These are phyloP conservation scores for Rhizophora mangle DNA, from an alignment of 345 rosid species.

Conservation along the genomic window DNA sequence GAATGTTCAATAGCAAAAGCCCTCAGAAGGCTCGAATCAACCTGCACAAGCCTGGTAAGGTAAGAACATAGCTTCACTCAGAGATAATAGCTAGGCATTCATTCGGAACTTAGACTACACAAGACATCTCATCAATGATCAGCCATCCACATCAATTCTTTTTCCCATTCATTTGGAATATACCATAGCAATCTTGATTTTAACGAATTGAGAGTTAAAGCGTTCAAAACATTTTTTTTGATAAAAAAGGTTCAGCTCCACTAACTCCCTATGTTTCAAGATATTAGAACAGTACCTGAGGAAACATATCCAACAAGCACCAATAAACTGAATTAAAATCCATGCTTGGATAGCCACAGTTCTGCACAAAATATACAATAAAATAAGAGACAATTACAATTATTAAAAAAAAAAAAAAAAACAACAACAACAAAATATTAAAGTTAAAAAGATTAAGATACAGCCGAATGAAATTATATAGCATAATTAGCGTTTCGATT, in stretches of 20 bases:
- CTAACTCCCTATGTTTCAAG: no score
- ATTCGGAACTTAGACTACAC: no score
- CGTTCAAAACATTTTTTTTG: no score
- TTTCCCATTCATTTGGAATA: no score
- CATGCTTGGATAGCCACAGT: constrained; percentile 33
- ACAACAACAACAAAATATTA: background rate
- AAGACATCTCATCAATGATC: no score
- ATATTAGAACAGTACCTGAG: constrained; percentile 48
- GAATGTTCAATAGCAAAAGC: constrained; percentile 88
- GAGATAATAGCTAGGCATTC: background rate
- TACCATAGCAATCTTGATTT: no score
- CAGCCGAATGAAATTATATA: background rate
- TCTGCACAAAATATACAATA: constrained; percentile 15
- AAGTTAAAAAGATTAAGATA: background rate
- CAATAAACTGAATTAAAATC: constrained; percentile 53
- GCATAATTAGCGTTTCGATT: no score
- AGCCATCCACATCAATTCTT: no score
- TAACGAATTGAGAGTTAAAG: no score
- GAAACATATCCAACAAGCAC: constrained; percentile 60
- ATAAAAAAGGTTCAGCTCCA: no score
- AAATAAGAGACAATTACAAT: no score
- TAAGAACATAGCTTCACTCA: background rate
- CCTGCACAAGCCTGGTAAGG: constrained; percentile 30
- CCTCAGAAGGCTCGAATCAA: constrained; percentile 70
- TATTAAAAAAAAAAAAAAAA: background rate